Base-by-base conservation (phyloP, 2,329 filamentous ascomycete species). In the Colletotrichum spaethianum region DNA sequence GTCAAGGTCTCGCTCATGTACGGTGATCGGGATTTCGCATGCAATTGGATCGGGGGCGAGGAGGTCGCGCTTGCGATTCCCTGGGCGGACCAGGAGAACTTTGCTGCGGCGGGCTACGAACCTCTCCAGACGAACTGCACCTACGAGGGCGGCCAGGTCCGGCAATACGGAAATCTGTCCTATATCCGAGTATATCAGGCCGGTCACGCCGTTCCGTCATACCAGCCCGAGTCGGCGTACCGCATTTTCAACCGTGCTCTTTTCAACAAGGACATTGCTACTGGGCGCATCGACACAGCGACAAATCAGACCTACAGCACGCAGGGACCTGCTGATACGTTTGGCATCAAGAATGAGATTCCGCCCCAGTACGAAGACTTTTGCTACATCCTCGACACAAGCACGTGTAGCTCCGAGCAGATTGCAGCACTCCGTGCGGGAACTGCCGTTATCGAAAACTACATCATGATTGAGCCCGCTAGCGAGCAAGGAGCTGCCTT, bases 131-230 rank as follows among this genome's bases (percentile, higher is more conserved):
- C 91, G 8, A 90, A 91, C 74, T 84, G 83, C 12, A 83, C 85
- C 3, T 90, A 90, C 80, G 87, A 88, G 78, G 90, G 86, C 28
- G 92, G 92, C 8, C 87, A 88, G 72, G 91, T 92, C 0, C 86
- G 92, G 3, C 91, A 93, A 77, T 91, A 88, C 74, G 92, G 91
- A 1, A 94, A 94, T 74, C 85, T 91, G 70, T 88, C 86, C 2
- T 91, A 90, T 78, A 84, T 87, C 26, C 83, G 89, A 0, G 86
- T 91, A 20, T 90, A 88, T 76, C 86, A 90, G 75, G 85, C 89
- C 2, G 89, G 90, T 0, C 89, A 91, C 74, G 85, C 88, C 73
- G 84, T 89, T 4, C 86, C 88, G 0, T 86, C 84, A 48, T 87
- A 87, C 70, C 86, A 88, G 77, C 86, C 85, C 3, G 75, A 82